These are phyloP conservation scores for Tolypocladium ophioglossoides DNA, from an alignment of 2,329 filamentous ascomycete genomes.

Conservation along the genomic window DNA sequence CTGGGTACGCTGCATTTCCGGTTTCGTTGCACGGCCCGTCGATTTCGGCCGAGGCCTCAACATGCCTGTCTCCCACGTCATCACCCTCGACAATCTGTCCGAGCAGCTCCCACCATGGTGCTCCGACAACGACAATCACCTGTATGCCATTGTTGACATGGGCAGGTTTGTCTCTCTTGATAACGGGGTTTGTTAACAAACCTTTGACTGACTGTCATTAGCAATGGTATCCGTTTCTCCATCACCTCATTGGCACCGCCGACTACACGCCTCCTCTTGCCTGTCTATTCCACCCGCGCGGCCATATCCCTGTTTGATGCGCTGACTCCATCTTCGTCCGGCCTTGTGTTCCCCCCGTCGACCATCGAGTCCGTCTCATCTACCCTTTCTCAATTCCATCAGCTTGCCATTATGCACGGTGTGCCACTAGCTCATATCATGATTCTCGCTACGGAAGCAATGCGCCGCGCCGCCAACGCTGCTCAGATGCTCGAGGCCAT, in stretches of 20 bases:
- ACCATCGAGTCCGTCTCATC: conserved; percentile 58
- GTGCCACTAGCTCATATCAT: conserved; percentile 56
- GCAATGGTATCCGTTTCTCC: conserved; percentile 90
- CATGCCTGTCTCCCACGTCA: conserved; percentile 28
- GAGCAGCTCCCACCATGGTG: conserved; percentile 39
- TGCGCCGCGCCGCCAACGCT: conserved; percentile 68
- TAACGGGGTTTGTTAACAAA: neutral
- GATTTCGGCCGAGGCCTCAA: neutral
- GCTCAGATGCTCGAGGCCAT: conserved; percentile 58
- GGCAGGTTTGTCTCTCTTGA: conserved; percentile 33
- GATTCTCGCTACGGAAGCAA: conserved; percentile 82
- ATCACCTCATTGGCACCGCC: conserved; percentile 71
- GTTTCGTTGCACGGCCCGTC: neutral
- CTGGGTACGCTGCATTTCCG: neutral
- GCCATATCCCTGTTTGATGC: conserved; percentile 84
- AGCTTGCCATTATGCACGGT: conserved; percentile 57
- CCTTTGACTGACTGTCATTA: conserved; percentile 19
- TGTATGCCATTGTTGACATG: conserved; percentile 50
- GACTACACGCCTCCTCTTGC: conserved; percentile 61
- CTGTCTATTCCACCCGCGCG: conserved; percentile 67
- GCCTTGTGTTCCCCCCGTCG: conserved; percentile 33
- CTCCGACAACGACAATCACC: conserved; percentile 33
- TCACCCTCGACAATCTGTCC: conserved; percentile 41
- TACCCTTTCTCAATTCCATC: conserved; percentile 59
- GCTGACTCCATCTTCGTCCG: conserved; percentile 38